A percentile compares a stretch with the other conserved stretches of the same genome.
phyloP scores from a whole-genome alignment of 768 basidiomycete genomes.

The Lentinula edodes region DNA sequence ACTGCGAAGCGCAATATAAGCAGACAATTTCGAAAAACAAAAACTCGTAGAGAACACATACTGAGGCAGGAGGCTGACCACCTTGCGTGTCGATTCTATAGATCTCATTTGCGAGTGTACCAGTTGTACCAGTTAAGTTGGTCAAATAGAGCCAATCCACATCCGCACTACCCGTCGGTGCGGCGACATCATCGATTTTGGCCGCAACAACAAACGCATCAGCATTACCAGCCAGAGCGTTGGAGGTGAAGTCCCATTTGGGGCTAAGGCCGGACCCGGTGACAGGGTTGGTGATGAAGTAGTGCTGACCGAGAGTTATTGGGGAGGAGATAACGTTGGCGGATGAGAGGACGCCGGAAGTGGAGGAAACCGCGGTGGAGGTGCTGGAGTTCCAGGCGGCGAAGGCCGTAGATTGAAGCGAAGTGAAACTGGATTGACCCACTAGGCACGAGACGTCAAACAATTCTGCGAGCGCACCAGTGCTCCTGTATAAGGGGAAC shows the following conservation, averaged over 20 bases:
- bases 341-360: background rate
- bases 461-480: constrained; percentile 47
- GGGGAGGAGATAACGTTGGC: background rate
- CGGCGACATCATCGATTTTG: constrained; percentile 32
- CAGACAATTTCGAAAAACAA: background rate
- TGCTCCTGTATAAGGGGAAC: constrained; percentile 23
- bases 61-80: constrained; percentile 50
- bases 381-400: constrained; percentile 15
- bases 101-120: constrained; percentile 42
- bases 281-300: constrained; percentile 45
- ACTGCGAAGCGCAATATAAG: constrained; percentile 18
- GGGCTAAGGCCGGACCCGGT: constrained; percentile 38
- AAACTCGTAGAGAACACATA: constrained; percentile 15
- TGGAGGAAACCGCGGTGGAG: constrained; percentile 5
- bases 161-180: constrained; percentile 35
- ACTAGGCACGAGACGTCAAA: constrained; percentile 51
- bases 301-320: constrained; percentile 40
- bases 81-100: constrained; percentile 48
- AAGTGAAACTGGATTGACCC: constrained; percentile 21
- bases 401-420: constrained; percentile 9
- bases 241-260: constrained; percentile 52
- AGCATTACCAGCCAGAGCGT: constrained; percentile 30
- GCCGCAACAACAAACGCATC: constrained; percentile 43
- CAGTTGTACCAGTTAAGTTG: constrained; percentile 31
- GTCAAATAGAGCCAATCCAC: constrained; percentile 54